Base-by-base conservation (phyloP, 1,284 basidiomycete species). In the Cutaneotrichosporon sp. region DNA sequence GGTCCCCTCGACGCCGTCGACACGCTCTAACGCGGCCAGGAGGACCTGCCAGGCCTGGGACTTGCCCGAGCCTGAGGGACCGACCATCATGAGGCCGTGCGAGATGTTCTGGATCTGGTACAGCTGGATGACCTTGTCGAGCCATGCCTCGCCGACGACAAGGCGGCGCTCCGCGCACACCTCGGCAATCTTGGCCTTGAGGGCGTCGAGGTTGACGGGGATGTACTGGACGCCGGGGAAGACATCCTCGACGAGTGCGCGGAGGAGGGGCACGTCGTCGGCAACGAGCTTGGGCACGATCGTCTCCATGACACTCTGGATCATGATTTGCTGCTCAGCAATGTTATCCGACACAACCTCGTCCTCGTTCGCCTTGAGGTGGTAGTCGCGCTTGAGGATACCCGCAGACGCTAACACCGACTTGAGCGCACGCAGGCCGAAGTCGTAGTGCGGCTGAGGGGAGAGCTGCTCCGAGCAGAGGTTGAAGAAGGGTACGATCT, bases 81-180 rank as follows among this genome's bases (percentile, higher is more conserved):
- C 97, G 54, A 99, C 97, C 91, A 99, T 95, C 95, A 99, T 99
- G 58, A 99, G 84, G 80, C 97, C 97, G 78, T 99, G 97, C 71
- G 97, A 94, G 65, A 99, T 99, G 83, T 95, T 97, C 81, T 99
- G 97, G 63, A 99, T 98, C 79, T 98, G 97, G 79, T 98, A 99
- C 14, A 99, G 85, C 79, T 99, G 97, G 27, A 99, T 83, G 66
- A 99, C 95, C 83, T 99, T 99, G 71, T 89, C 86, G 56, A 93
- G 85, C 95, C 97, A 99, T 25, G 87, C 85, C 52, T 94, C 91
- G 33, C 92, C 91, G 58, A 88, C 82, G 18, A 95, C 86, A 25
- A 98, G 83, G 45, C 93, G 89, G 20, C 87, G 87, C 78, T 97
- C 93, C 14, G 84, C 81, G 79, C 95, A 98, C 56, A 98, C 91